Percentiles rank a stretch among this genome's conserved stretches.
phyloP scores from a whole-genome alignment of 2,329 filamentous ascomycete species.

The Colletotrichum cordylinicola region DNA sequence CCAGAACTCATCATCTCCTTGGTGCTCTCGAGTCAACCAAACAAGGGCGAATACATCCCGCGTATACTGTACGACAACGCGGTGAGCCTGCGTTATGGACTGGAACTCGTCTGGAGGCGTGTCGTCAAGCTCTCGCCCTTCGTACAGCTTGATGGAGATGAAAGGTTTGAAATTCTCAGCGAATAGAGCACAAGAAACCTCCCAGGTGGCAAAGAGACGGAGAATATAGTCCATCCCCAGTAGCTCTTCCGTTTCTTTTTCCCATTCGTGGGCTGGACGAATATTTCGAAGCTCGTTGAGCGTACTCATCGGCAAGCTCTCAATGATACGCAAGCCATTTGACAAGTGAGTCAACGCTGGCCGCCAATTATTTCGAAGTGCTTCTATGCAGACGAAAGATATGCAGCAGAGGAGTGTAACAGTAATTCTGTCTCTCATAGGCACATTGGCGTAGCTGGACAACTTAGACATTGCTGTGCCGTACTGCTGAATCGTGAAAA shows the following conservation, averaged over 20 bases:
- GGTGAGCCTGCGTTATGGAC: conserved; percentile 22
- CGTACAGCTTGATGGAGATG: conserved; percentile 23
- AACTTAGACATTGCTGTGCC: conserved; percentile 38
- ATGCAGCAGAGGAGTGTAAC: conserved; percentile 37
- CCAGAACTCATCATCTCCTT: conserved; percentile 22
- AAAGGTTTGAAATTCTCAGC: conserved; percentile 24
- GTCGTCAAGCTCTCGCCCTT: conserved; percentile 20
- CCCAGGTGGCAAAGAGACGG: conserved; percentile 27
- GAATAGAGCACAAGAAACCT: conserved; percentile 25
- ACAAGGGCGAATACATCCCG: conserved; percentile 27
- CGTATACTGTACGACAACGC: conserved; percentile 26
- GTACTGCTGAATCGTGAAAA: conserved; percentile 44
- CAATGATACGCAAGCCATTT: conserved; percentile 35
- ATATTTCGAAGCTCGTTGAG: not conserved
- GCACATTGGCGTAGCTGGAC: not conserved
- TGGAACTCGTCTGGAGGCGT: conserved; percentile 11
- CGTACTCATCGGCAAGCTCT: conserved; percentile 27
- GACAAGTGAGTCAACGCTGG: conserved; percentile 32
- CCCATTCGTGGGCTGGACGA: not conserved
- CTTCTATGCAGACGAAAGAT: conserved; percentile 36
- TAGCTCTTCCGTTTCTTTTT: not conserved
- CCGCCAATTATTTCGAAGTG: conserved; percentile 29
- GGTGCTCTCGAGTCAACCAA: conserved; percentile 22
- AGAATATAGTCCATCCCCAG: conserved; percentile 26
- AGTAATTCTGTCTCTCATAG: conserved; percentile 28